phyloP scores from a whole-genome alignment of 345 rosid genomes.

The Carallia brachiata region DNA sequence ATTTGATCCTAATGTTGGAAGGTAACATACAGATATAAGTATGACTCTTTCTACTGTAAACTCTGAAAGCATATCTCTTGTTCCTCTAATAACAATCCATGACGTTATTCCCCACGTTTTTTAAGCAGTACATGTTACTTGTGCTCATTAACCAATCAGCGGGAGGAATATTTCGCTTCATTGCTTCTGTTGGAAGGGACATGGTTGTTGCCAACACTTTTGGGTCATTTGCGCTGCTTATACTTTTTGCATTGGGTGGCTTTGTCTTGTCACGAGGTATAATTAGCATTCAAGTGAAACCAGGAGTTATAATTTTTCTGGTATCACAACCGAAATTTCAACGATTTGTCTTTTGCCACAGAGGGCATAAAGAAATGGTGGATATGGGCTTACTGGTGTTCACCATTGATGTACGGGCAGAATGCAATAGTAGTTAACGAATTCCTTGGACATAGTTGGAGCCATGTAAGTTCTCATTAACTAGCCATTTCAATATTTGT shows the following conservation, averaged over 20 bases:
- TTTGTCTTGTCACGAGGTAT: slow-evolving; percentile 56
- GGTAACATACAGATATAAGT: slow-evolving; percentile 32
- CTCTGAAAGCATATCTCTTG: background rate
- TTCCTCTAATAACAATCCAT: background rate
- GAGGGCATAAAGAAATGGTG: slow-evolving; percentile 18
- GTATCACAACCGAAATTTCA: background rate
- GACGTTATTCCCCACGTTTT: slow-evolving; percentile 33
- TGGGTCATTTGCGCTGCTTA: slow-evolving; percentile 55
- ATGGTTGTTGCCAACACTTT: slow-evolving; percentile 59
- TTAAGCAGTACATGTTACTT: slow-evolving; percentile 64
- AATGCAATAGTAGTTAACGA: slow-evolving; percentile 12
- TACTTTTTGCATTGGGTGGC: slow-evolving; percentile 59
- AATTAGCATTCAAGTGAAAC: background rate
- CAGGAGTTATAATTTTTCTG: background rate
- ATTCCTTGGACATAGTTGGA: slow-evolving; percentile 22
- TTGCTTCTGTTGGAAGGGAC: slow-evolving; percentile 57
- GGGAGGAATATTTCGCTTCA: slow-evolving; percentile 54
- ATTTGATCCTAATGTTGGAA: slow-evolving; percentile 71
- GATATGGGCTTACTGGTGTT: slow-evolving; percentile 21
- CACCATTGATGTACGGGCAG: slow-evolving; percentile 19
- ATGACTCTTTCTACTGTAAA: background rate
- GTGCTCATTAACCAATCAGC: slow-evolving; percentile 53
- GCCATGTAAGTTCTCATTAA: slow-evolving; percentile 25
- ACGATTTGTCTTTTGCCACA: background rate
- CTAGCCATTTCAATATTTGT: background rate